Evolutionary conservation across 805 yeast species (phyloP).

Genomic region (Cyberlindnera amylophila): DNA sequence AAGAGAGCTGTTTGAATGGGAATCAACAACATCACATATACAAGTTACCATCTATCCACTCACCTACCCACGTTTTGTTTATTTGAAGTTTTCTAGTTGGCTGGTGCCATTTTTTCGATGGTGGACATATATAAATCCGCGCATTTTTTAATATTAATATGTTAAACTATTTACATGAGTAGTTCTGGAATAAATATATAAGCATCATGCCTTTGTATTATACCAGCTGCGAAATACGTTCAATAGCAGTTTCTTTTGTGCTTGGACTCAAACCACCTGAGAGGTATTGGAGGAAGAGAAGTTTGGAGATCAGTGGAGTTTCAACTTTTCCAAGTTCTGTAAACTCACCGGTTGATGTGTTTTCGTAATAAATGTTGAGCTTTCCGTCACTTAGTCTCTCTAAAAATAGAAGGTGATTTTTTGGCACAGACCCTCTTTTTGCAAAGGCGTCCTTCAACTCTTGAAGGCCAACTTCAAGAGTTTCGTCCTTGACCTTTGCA

Average conservation of each 20-base stretch:
- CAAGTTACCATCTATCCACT: too few species aligned
- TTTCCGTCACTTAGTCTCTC: constrained; percentile 48
- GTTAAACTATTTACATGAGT: too few species aligned
- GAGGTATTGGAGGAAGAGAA: constrained; percentile 73
- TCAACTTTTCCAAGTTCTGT: constrained; percentile 52
- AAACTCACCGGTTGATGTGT: constrained; percentile 34
- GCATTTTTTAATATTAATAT: neutral
- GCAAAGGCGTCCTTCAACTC: constrained; percentile 61
- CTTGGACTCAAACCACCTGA: constrained; percentile 69
- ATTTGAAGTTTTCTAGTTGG: neutral
- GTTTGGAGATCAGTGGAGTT: constrained; percentile 58
- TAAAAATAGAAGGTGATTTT: constrained; percentile 63
- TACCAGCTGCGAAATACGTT: constrained; percentile 30
- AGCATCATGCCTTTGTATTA: constrained; percentile 1
- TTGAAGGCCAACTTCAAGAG: constrained; percentile 58
- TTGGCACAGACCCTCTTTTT: constrained; percentile 68
- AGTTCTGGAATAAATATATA: neutral
- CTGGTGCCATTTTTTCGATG: too few species aligned
- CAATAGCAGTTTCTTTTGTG: constrained; percentile 41
- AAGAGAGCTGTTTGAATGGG: constrained; percentile 32
- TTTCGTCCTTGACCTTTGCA: constrained; percentile 46
- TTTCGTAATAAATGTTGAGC: constrained; percentile 41
- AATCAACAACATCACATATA: neutral
- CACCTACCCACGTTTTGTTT: neutral
- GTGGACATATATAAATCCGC: too few species aligned